Evolutionary conservation across 192 early-diverging fungal genomes (phyloP).

Genomic region (Dissophora ornata): DNA sequence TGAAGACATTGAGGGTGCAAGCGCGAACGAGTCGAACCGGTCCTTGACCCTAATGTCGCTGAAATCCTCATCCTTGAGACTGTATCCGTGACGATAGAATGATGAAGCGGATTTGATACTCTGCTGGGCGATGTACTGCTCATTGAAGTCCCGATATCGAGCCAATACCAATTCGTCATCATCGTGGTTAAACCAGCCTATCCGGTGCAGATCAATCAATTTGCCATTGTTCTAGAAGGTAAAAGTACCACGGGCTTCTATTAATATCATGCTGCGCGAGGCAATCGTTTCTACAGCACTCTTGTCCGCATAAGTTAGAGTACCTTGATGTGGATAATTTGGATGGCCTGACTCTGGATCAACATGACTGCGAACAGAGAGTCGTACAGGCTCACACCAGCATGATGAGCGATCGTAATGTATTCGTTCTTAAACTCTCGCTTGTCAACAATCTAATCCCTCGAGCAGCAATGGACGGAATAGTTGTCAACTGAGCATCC

Average conservation of each 20-base stretch:
- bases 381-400: conserved; percentile 73
- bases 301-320: neutral
- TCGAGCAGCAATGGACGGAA: neutral
- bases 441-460: conserved; percentile 65
- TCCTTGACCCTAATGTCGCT: conserved; percentile 15
- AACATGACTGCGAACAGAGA: conserved; percentile 73
- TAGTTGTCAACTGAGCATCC: too few relatives aligned
- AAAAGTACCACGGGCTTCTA: too few relatives aligned
- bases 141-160: conserved; percentile 58
- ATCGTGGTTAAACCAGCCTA: conserved; percentile 74
- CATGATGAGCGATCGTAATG: conserved; percentile 72
- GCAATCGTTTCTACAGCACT: conserved; percentile 2
- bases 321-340: conserved; percentile 73
- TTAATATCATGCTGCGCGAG: neutral
- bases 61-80: conserved; percentile 40
- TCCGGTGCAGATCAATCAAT: conserved; percentile 64
- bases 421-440: conserved; percentile 68
- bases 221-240: conserved; percentile 61
- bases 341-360: conserved; percentile 77
- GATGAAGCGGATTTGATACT: conserved; percentile 9
- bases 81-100: conserved; percentile 33
- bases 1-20: conserved; percentile 13
- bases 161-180: conserved; percentile 70
- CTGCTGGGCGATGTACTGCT: conserved; percentile 42
- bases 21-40: conserved; percentile 10